Evolutionary conservation across 2,329 filamentous ascomycete genomes (phyloP), one percentile per base, ranked within the genome.

Genomic region (Fusarium tricinctum): DNA sequence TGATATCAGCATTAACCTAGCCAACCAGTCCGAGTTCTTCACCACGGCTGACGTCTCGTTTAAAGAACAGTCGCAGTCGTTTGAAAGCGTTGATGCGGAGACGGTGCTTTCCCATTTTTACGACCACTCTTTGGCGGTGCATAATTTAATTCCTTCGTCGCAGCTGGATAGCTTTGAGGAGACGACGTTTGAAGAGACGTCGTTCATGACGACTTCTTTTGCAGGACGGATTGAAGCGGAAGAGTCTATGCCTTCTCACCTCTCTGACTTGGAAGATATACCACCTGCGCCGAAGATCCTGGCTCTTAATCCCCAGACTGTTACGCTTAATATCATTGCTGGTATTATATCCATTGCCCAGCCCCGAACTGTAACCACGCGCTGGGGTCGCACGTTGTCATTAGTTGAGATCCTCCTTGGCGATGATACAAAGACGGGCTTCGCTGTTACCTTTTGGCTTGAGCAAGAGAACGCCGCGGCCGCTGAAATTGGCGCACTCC

Each of bases 381-480:
- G 87, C 39, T 90, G 86, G 81, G 87, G 90, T 26, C 79, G 80
- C 13, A 82, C 83, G 8, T 84, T 90, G 51, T 86, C 91, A 8
- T 84, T 97, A 5, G 81, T 95, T 40, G 93, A 97, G 77, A 78
- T 96, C 3, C 82, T 94, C 2, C 88, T 97, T 1, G 94, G 92
- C 7, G 95, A 98, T 77, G 92, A 97, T 51, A 97, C 94, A 0
- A 88, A 85, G 67, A 88, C 92, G 0, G 92, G 91, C 4, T 97
- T 97, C 79, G 88, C 85, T 28, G 84, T 97, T 56, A 94, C 91
- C 4, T 93, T 97, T 76, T 98, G 95, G 95, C 81, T 97, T 3
- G 80, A 85, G 6, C 69, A 67, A 5, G 68, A 81, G 72, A 40
- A 77, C 81, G 61, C 78, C 5, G 61, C 53, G 0, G 65, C 70